Conservation (phyloP, 2,329 filamentous ascomycete species). For the Coniochaeta prunicola region DNA sequence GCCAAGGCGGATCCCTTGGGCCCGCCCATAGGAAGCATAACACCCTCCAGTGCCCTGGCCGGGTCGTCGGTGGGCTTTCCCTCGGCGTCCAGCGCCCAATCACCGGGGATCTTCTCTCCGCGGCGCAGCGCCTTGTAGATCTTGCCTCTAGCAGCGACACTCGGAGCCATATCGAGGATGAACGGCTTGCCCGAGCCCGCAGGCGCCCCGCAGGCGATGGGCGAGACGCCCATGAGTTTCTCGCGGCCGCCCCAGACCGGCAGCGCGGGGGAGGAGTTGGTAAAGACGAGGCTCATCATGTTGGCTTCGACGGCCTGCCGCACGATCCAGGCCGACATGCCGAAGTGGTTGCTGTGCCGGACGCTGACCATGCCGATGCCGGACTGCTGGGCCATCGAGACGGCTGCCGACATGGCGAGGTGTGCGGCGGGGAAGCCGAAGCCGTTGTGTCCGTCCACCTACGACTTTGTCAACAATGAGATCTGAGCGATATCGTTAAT, state of each 20-base stretch:
- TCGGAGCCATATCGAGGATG: conserved; percentile 69
- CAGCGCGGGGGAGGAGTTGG: conserved; percentile 64
- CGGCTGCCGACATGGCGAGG: conserved; percentile 57
- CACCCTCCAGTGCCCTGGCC: conserved; percentile 60
- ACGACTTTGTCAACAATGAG: conserved; percentile 13
- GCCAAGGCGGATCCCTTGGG: conserved; percentile 72
- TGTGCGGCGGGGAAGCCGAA: conserved; percentile 71
- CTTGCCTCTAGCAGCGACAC: conserved; percentile 63
- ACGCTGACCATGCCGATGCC: conserved; percentile 73
- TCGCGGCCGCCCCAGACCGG: conserved; percentile 62
- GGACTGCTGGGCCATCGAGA: conserved; percentile 54
- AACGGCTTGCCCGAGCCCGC: conserved; percentile 51
- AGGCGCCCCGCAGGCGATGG: conserved; percentile 70
- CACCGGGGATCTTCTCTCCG: conserved; percentile 60
- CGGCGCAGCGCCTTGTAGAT: conserved; percentile 63
- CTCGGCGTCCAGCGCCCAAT: conserved; percentile 70
- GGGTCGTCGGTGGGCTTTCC: conserved; percentile 67
- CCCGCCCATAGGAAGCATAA: conserved; percentile 82
- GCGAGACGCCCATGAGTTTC: conserved; percentile 67
- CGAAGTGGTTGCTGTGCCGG: conserved; percentile 75
- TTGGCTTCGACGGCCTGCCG: conserved; percentile 67
- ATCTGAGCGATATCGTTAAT: no score
- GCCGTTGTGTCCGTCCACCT: conserved; percentile 59
- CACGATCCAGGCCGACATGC: conserved; percentile 76
- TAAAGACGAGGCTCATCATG: conserved; percentile 66